Evolutionary conservation across 768 basidiomycete species (phyloP).

Genomic region (Leucocoprinus birnbaumii): DNA sequence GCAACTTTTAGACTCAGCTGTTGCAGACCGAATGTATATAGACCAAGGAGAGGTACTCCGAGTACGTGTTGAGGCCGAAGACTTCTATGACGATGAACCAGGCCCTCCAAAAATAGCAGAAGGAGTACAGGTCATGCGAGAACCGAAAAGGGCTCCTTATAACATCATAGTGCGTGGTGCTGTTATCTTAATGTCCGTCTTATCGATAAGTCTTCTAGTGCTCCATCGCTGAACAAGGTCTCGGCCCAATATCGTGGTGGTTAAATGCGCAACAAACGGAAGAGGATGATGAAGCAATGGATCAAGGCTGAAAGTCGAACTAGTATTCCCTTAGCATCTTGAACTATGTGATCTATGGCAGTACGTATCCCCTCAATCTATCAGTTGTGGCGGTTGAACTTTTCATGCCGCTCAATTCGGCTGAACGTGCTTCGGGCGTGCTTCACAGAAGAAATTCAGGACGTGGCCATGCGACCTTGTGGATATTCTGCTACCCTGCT

Average conservation of each 20-base stretch:
- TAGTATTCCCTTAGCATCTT: not conserved
- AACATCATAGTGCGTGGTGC: constrained; percentile 55
- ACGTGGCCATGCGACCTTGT: not conserved
- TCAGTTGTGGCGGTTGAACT: no score
- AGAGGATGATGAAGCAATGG: constrained; percentile 37
- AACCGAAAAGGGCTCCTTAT: constrained; percentile 60
- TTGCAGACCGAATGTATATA: constrained; percentile 73
- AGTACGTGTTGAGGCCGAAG: constrained; percentile 76
- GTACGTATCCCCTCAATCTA: no score
- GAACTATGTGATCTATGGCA: not conserved
- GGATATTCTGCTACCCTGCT: not conserved
- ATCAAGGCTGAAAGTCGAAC: constrained; percentile 29
- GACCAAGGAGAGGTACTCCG: constrained; percentile 75
- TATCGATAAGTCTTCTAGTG: constrained; percentile 41
- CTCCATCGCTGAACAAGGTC: constrained; percentile 79
- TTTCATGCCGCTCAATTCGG: not conserved
- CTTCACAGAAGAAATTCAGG: not conserved
- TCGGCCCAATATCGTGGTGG: constrained; percentile 81
- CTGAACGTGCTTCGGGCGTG: not conserved
- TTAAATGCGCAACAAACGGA: constrained; percentile 44
- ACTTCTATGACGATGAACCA: constrained; percentile 85
- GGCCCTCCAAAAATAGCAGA: constrained; percentile 77
- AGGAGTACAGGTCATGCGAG: constrained; percentile 53
- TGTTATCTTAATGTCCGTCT: not conserved
- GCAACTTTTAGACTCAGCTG: constrained; percentile 68